Evolutionary conservation across 148 eudicot species (phyloP).

Genomic region (Nepenthes gracilis): DNA sequence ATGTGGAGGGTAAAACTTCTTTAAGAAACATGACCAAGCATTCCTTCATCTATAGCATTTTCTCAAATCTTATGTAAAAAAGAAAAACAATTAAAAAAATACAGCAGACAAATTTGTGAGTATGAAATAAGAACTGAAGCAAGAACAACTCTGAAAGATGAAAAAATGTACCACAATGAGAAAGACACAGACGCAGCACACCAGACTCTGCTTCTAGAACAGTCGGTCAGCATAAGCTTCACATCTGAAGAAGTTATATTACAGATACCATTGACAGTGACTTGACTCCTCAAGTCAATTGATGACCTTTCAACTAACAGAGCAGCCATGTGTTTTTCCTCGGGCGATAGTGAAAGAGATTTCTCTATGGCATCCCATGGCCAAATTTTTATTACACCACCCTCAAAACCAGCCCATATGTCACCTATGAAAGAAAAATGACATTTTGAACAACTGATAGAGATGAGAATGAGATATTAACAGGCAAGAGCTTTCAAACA

Average conservation of each 20-base stretch:
- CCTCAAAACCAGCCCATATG: constrained; percentile 85
- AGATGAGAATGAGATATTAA: no score
- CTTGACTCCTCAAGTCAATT: constrained; percentile 77
- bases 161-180: constrained; percentile 63
- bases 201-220: constrained; percentile 69
- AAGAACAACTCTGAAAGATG: background rate
- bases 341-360: constrained; percentile 69
- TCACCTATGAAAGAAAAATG: constrained; percentile 41
- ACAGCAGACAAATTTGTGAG: background rate
- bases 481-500: background rate
- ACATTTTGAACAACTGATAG: background rate
- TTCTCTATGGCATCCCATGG: constrained; percentile 90
- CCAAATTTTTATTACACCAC: constrained; percentile 76
- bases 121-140: background rate
- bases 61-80: background rate
- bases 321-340: constrained; percentile 92
- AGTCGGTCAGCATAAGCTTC: constrained; percentile 61
- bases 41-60: no score
- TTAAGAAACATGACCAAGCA: no score
- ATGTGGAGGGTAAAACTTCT: no score
- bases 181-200: constrained; percentile 69
- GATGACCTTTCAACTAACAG: constrained; percentile 72
- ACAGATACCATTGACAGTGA: constrained; percentile 84
- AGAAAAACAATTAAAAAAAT: background rate
- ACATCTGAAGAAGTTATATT: constrained; percentile 87